These are phyloP conservation scores for Coffea humblotiana DNA, from an alignment of 305 asterid species.

Conservation along the genomic window DNA sequence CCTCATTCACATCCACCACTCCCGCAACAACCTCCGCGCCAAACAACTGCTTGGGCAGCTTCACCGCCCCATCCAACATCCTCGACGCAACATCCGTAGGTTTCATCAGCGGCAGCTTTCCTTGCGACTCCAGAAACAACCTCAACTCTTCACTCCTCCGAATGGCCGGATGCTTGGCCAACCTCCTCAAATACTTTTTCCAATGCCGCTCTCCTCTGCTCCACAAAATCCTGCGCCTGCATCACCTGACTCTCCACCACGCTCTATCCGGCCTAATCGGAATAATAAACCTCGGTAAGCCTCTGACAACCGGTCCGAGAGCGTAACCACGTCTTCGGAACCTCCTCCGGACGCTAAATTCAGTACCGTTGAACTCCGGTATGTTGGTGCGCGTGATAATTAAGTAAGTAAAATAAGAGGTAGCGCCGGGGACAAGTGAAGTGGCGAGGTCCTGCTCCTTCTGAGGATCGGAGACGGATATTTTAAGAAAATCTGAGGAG, in stretches of 20 bases:
- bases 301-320: constrained; percentile 74
- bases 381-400: constrained; percentile 76
- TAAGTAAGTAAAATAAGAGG: constrained; percentile 59
- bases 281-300: constrained; percentile 66
- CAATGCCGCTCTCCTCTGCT: constrained; percentile 78
- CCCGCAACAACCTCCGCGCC: constrained; percentile 43
- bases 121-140: constrained; percentile 53
- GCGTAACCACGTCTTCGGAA: constrained; percentile 73
- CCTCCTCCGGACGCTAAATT: constrained; percentile 82
- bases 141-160: constrained; percentile 74
- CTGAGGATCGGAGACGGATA: constrained; percentile 80
- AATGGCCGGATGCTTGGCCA: constrained; percentile 69
- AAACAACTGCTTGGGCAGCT: constrained; percentile 60
- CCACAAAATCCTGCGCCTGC: constrained; percentile 83
- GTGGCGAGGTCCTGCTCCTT: constrained; percentile 70
- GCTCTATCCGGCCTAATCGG: constrained; percentile 94
- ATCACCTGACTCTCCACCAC: constrained; percentile 94
- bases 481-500: constrained; percentile 41
- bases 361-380: constrained; percentile 58
- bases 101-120: constrained; percentile 50
- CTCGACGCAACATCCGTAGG: constrained; percentile 63
- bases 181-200: constrained; percentile 84
- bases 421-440: constrained; percentile 77
- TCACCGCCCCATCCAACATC: constrained; percentile 63
- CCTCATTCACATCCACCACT: constrained; percentile 46